Conservation (phyloP, 805 yeast species). For the Wickerhamiella sergipiensis region DNA sequence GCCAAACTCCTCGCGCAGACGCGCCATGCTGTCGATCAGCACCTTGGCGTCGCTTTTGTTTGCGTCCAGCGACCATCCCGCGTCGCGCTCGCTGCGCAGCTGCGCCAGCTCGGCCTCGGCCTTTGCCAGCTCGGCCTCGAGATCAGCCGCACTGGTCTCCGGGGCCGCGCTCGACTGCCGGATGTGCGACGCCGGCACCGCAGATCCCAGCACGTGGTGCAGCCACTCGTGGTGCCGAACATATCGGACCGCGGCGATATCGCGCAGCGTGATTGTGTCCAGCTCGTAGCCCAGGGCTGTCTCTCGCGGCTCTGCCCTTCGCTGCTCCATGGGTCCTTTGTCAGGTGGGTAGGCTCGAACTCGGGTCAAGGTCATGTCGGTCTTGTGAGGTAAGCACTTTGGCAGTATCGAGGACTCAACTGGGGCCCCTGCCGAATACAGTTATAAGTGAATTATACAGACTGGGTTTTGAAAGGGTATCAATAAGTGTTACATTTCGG, state of each 20-base stretch:
- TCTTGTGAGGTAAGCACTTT: no score
- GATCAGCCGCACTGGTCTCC: neutral
- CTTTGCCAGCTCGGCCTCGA: conserved; percentile 13
- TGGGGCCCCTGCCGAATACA: no score
- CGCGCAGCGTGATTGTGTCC: conserved; percentile 29
- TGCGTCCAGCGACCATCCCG: conserved; percentile 12
- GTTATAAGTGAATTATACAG: no score
- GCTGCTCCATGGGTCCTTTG: conserved; percentile 1
- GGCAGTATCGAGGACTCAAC: no score
- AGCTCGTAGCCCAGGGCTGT: conserved; percentile 28
- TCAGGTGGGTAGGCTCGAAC: no score
- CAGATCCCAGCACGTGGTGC: conserved; percentile 28
- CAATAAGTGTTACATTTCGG: no score
- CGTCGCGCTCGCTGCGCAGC: conserved; percentile 14
- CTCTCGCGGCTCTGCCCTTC: conserved; percentile 10
- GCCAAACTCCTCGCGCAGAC: conserved; percentile 23
- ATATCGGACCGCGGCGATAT: conserved; percentile 30
- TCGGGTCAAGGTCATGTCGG: no score
- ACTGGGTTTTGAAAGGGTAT: no score
- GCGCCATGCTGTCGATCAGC: conserved; percentile 15
- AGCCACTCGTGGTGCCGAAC: conserved; percentile 34
- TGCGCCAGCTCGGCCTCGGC: conserved; percentile 19
- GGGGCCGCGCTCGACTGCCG: conserved; percentile 12
- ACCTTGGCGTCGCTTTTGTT: conserved; percentile 13
- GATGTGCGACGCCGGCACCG: conserved; percentile 20